Base-by-base conservation (phyloP, 768 basidiomycete species). In the Agrocybe pediades region DNA sequence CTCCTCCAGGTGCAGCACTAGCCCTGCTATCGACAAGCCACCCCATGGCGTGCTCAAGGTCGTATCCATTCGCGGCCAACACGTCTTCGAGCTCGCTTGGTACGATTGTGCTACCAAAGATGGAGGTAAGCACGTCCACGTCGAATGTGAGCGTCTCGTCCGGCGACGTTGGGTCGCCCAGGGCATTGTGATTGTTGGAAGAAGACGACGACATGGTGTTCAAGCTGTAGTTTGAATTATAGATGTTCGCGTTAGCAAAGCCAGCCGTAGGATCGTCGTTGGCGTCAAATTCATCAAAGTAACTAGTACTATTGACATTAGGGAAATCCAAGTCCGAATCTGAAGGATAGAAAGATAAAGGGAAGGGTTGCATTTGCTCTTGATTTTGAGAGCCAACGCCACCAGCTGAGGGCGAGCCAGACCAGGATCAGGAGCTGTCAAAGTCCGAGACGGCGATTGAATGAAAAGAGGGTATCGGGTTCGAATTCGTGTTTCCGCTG, bases 11-110 rank as follows among this genome's bases (percentile, higher is more conserved):
- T 17, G 17, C 13, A 1, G 74, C 19, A 77, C 67, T 62, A 80
- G 77, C 9, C 76, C 72, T 36, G 68, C 87, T 85, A 59, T 96
- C 92, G 42, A 98, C 81, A 39, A 99, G 83, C 85, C 90, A 93
- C 1, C 88, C 91, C 91, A 98, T 98, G 11, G 97, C 89, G 36
- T 82, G 82, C 64, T 99, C 97, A 68, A 99, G 97, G 62, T 99
- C 96, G 66, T 92, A 99, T 2, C 86, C 92, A 59, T 92, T 90
- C 43, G 83, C 79, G 6, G 85, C 83, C 2, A 99, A 80, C 0
- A 95, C 96, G 50, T 98, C 95, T 71, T 98, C 96, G 6, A 99
- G 78, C 65, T 98, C 94, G 2, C 88, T 88, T 2, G 93, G 87
- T 0, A 95, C 87, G 9, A 99, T 79, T 2, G 92, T 86, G 2